Conservation (phyloP, 1,284 basidiomycete species). For the Microbotryum lychnidis-dioicae region DNA sequence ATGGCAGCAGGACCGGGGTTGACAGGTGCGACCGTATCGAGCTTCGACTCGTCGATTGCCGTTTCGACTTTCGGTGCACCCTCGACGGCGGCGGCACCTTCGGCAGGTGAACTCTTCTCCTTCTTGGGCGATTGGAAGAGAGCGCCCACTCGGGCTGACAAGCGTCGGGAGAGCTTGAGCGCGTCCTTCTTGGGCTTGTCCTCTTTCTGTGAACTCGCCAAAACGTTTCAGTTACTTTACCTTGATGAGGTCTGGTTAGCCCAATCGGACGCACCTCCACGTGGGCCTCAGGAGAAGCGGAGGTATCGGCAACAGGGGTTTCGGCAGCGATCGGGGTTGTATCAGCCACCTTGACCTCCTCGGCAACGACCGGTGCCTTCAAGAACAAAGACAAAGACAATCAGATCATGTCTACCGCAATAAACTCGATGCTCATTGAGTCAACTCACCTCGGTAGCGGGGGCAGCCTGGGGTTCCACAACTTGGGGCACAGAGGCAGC, state of each 20-base stretch:
- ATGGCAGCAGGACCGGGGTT: not conserved
- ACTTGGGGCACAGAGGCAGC: constrained; percentile 28
- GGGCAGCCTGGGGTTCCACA: constrained; percentile 16
- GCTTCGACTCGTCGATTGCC: constrained; percentile 18
- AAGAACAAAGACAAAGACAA: too few species aligned
- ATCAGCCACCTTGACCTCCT: too few species aligned
- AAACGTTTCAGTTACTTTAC: too few species aligned
- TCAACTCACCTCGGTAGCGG: too few species aligned
- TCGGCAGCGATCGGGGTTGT: too few species aligned
- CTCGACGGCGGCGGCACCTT: constrained; percentile 4
- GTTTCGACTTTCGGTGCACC: constrained; percentile 24
- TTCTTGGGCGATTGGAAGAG: constrained; percentile 26
- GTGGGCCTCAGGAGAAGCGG: too few species aligned
- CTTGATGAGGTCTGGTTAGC: too few species aligned
- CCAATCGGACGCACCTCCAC: too few species aligned
- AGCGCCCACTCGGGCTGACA: constrained; percentile 26
- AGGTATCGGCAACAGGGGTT: too few species aligned
- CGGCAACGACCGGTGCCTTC: too few species aligned
- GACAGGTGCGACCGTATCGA: not conserved
- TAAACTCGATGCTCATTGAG: too few species aligned
- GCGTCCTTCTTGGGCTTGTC: constrained; percentile 22
- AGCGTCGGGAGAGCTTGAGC: constrained; percentile 29
- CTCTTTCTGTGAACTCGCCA: not conserved
- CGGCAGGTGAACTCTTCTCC: constrained; percentile 20
- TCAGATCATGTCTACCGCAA: too few species aligned